These are phyloP conservation scores for Hypoxylon sp. DNA, from an alignment of 2,329 filamentous ascomycete genomes.

Conservation along the genomic window DNA sequence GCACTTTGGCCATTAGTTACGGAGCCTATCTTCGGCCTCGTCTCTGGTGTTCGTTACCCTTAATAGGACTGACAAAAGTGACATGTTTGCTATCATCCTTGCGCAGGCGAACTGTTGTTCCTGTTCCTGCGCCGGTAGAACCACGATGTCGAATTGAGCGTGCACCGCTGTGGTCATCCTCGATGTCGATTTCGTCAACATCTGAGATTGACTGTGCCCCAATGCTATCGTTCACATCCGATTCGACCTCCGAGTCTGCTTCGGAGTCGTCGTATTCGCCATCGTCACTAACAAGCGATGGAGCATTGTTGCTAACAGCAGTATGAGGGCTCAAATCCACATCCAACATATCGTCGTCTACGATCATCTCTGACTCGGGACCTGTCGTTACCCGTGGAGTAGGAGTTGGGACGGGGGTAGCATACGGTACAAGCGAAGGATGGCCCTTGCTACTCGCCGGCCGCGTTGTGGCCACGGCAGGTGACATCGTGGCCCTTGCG, in stretches of 20 bases:
- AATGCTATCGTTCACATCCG: constrained; percentile 69
- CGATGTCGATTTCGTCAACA: constrained; percentile 73
- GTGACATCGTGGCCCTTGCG: constrained; percentile 69
- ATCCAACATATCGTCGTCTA: constrained; percentile 70
- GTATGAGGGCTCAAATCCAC: constrained; percentile 78
- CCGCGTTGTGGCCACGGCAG: constrained; percentile 62
- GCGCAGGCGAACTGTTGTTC: constrained; percentile 63
- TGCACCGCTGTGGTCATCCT: constrained; percentile 67
- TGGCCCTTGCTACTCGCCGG: constrained; percentile 72
- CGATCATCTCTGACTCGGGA: constrained; percentile 46
- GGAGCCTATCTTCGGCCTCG: constrained; percentile 45
- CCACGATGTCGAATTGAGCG: constrained; percentile 62
- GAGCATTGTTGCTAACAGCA: constrained; percentile 80
- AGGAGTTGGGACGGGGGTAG: constrained; percentile 57
- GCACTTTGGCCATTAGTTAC: constrained; percentile 32
- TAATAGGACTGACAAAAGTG: constrained; percentile 68
- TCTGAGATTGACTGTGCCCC: constrained; percentile 73
- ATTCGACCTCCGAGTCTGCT: constrained; percentile 71
- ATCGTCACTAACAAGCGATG: constrained; percentile 84
- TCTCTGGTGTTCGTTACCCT: constrained; percentile 57
- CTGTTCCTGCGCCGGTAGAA: constrained; percentile 53
- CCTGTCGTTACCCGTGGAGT: constrained; percentile 49
- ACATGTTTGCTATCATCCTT: constrained; percentile 71
- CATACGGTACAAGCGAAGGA: constrained; percentile 58
- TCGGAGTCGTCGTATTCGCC: constrained; percentile 83